These are phyloP conservation scores for Phycomyces blakesleeanus DNA, from an alignment of 192 early-diverging fungal genomes.

Conservation along the genomic window DNA sequence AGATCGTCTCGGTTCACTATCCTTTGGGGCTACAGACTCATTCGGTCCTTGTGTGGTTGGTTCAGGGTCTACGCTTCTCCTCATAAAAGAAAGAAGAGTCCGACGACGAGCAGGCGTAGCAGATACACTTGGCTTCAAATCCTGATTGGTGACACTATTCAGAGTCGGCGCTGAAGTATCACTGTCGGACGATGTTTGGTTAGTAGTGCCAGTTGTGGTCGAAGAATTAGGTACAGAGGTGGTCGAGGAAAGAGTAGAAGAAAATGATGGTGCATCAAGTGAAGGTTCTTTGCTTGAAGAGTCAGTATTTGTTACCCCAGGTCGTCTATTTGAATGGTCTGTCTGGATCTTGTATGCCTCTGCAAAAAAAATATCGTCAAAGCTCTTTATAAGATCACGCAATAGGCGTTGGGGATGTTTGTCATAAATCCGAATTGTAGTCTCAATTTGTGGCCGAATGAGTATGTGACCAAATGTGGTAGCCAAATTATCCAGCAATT, in stretches of 20 bases:
- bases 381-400: constrained; percentile 44
- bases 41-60: neutral
- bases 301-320: neutral
- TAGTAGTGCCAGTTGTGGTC: neutral
- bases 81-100: constrained; percentile 15
- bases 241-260: constrained; percentile 1
- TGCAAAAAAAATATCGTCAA: constrained; percentile 37
- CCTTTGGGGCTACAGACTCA: neutral
- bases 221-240: neutral
- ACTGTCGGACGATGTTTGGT: neutral
- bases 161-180: neutral
- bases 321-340: constrained; percentile 13
- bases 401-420: constrained; percentile 48
- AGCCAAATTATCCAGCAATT: constrained; percentile 30
- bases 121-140: neutral
- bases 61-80: neutral
- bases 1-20: neutral
- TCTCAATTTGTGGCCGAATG: constrained; percentile 44
- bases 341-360: constrained; percentile 18
- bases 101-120: neutral
- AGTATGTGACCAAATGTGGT: constrained; percentile 45
- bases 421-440: constrained; percentile 42
- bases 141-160: neutral
- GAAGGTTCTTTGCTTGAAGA: neutral
- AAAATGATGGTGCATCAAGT: neutral